These are phyloP conservation scores for Penicillium coffeae DNA, from an alignment of 495 filamentous ascomycete species.

Conservation along the genomic window DNA sequence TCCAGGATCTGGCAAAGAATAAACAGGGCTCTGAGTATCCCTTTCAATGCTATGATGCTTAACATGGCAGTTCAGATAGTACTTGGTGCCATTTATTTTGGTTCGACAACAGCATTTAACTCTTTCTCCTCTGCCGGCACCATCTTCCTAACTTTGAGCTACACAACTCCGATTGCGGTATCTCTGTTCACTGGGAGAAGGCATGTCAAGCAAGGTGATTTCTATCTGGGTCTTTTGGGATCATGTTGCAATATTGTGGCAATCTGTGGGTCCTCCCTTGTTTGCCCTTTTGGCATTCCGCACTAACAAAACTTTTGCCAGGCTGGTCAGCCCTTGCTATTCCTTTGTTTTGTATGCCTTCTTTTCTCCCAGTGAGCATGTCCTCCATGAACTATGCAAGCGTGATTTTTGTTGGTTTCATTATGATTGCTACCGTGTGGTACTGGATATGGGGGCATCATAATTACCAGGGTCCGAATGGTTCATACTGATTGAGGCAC, in stretches of 20 bases:
- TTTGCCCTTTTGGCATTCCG: too few relatives aligned
- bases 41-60: slow-evolving; percentile 48
- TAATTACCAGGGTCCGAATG: too few relatives aligned
- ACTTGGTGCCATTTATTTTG: slow-evolving; percentile 57
- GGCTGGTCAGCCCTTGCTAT: slow-evolving; percentile 57
- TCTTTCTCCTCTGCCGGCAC: slow-evolving; percentile 57
- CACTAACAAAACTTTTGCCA: too few relatives aligned
- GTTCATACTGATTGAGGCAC: too few relatives aligned
- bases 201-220: slow-evolving; percentile 48
- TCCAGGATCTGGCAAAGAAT: slow-evolving; percentile 53
- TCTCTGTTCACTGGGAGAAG: slow-evolving; percentile 43
- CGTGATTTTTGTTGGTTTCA: slow-evolving; percentile 53
- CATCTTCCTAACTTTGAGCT: slow-evolving; percentile 52
- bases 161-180: slow-evolving; percentile 50
- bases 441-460: slow-evolving; percentile 55
- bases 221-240: slow-evolving; percentile 53
- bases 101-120: slow-evolving; percentile 52
- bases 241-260: slow-evolving; percentile 50
- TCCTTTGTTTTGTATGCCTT: slow-evolving; percentile 45
- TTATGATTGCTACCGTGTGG: slow-evolving; percentile 49
- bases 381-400: slow-evolving; percentile 49
- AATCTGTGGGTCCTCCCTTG: slow-evolving; percentile 40
- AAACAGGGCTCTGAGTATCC: slow-evolving; percentile 45
- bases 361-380: slow-evolving; percentile 32
- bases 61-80: slow-evolving; percentile 47